phyloP scores from a whole-genome alignment of 2,329 filamentous ascomycete species.

The Cladosporium sp. region DNA sequence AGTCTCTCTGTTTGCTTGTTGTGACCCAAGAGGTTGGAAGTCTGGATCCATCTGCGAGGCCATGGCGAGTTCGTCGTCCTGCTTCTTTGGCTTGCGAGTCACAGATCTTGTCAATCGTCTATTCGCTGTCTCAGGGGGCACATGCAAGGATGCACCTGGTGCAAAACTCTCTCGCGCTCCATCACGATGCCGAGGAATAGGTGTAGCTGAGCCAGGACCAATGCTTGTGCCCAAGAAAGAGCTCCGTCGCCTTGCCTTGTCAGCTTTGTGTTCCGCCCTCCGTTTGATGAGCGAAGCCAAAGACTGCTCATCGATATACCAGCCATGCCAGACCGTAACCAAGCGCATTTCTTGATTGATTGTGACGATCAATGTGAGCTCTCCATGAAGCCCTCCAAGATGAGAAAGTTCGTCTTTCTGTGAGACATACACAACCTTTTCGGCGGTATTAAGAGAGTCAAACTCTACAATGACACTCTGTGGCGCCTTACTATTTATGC shows the following conservation, averaged over 20 bases:
- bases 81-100: constrained; percentile 25
- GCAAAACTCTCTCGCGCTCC: constrained; percentile 75
- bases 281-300: constrained; percentile 41
- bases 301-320: constrained; percentile 67
- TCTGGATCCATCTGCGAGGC: constrained; percentile 49
- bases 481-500: constrained; percentile 18
- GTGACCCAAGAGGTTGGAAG: constrained; percentile 39
- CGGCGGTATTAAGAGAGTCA: constrained; percentile 67
- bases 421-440: constrained; percentile 82
- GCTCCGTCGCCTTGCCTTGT: constrained; percentile 58
- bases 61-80: constrained; percentile 43
- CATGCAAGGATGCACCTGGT: constrained; percentile 36
- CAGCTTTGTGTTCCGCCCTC: constrained; percentile 34
- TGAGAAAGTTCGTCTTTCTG: constrained; percentile 55
- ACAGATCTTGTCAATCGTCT: constrained; percentile 19
- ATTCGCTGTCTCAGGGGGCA: constrained; percentile 19
- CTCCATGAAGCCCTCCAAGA: constrained; percentile 37
- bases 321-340: constrained; percentile 81
- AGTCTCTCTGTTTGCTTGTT: constrained; percentile 53
- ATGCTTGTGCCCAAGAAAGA: constrained; percentile 57
- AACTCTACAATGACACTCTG: constrained; percentile 40
- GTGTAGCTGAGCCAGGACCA: constrained; percentile 70
- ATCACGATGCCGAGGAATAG: constrained; percentile 57
- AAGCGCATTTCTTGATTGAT: constrained; percentile 70
- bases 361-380: constrained; percentile 72